Conservation (phyloP, 768 basidiomycete species). For the Suillus cothurnatus region DNA sequence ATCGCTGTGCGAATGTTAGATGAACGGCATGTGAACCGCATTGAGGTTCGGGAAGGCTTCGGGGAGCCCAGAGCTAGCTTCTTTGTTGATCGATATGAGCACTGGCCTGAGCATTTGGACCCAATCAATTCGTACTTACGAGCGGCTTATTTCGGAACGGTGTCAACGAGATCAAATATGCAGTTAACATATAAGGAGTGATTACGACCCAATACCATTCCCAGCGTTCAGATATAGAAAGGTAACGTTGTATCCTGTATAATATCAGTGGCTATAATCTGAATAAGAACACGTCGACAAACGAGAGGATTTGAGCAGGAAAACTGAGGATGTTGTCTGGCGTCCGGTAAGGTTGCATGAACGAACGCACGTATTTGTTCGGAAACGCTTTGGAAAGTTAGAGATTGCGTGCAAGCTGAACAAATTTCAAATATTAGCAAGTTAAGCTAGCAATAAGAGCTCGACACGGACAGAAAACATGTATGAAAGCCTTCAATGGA, state of each 20-base stretch:
- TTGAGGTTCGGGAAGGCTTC: not conserved
- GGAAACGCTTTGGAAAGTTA: not conserved
- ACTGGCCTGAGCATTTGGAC: not conserved
- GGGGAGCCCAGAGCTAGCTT: not conserved
- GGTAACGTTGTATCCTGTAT: not conserved
- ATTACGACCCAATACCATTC: not conserved
- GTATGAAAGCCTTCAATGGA: slow-evolving; percentile 2
- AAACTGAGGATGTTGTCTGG: not conserved
- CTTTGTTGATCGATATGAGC: not conserved
- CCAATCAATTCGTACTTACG: not conserved
- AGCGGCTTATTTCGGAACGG: not conserved
- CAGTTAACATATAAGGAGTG: slow-evolving; percentile 1
- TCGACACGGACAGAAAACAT: slow-evolving; percentile 1
- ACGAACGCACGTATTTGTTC: not conserved
- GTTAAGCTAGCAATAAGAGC: not conserved
- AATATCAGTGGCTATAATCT: slow-evolving; percentile 2
- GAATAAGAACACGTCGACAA: not conserved
- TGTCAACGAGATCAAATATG: not conserved
- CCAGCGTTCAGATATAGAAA: slow-evolving; percentile 3
- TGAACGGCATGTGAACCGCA: not conserved
- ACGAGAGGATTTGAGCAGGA: slow-evolving; percentile 1
- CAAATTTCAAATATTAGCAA: not conserved
- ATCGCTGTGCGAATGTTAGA: not conserved
- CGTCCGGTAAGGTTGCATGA: not conserved
- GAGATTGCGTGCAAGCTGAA: not conserved